Base-by-base conservation (phyloP, 495 filamentous ascomycete genomes). In the Terfezia claveryi region DNA sequence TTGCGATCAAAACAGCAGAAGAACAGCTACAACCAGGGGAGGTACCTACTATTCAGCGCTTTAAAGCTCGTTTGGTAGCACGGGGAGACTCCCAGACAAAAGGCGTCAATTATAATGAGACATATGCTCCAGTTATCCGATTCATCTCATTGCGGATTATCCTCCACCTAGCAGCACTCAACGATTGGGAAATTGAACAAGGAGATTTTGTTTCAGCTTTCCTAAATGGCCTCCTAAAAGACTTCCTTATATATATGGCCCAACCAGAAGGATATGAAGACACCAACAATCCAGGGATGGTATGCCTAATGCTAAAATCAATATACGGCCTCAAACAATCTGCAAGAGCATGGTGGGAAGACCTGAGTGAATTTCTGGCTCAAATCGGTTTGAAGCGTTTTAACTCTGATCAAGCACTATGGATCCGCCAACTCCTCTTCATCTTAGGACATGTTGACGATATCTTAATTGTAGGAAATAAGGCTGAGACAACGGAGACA, bases 241-340 rank as follows among this genome's bases (percentile, higher is more conserved):
- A 46, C 0, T 36, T 44, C 2, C 36, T 20, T 2, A 1, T 55
- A 14, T 55, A 55, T 4, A 49, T 55, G 38, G 36, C 8, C 12
- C 53, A 36, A 14, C 36, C 52, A 1, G 10, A 10, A 10, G 38
- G 38, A 1, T 44, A 44, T 44, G 38, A 44, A 44, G 20, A 20
- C 20, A 0, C 20, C 0, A 44, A 10, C 10, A 44, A 44, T 2
- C 20, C 20, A 20, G 38, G 2, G 0, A 10, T 44, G 10, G 38
- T 44, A 11, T 44, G 38, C 2, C 52, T 16, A 9, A 14, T 54
- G 36, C 1, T 12, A 12, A 32, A 38, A 37, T 32, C 3, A 9
- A 23, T 54, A 38, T 54, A 54, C 37, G 52, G 52, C 9, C 52
- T 54, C 9, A 32, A 38, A 54, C 52, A 54, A 54, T 32, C 52